Base-by-base conservation (phyloP, 1,139 yeast genomes). In the Blastobotrys capitulatus region DNA sequence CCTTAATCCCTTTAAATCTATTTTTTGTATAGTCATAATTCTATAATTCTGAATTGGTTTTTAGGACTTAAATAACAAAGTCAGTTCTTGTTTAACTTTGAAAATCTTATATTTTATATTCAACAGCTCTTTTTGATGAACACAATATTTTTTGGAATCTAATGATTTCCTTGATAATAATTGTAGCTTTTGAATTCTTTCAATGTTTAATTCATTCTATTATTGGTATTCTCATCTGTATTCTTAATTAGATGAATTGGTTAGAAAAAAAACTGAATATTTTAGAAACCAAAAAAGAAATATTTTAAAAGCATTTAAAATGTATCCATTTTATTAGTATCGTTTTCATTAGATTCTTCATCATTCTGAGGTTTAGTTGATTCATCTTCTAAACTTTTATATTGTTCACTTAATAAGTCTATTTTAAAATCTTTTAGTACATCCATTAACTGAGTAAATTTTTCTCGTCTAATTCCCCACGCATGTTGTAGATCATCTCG, bases 401-500 rank as follows among this genome's bases (percentile, higher is more conserved):
- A 54, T 13, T 48, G 52, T 19, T 46, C 49, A 15, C 22, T 36
- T 35, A 47, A 31, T 16, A 46, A 51, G 16, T 47, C 49, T 16
- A 38, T 40, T 29, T 47, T 42, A 52, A 59, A 62, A 41, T 57
- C 54, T 10, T 53, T 57, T 18, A 63, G 40, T 7, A 55, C 54
- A 32, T 52, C 57, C 44, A 58, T 43, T 29, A 65, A 51, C 27
- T 54, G 57, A 6, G 53, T 56, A 39, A 62, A 63, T 45, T 58
- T 58, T 19, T 50, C 57, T 29, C 57, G 51, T 6, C 67, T 54
- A 13, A 53, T 53, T 15, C 54, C 50, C 67, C 68, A 61, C 15
- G 51, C 51, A 20, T 49, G 49, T 32, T 58, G 56, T 43, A 56
- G 55, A 40, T 47, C 50, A 12, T 50, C 54, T 46, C 51, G 54